Evolutionary conservation across 768 basidiomycete species (phyloP), one percentile per base, ranked within the genome.

Genomic region (Boletus reticuloceps): DNA sequence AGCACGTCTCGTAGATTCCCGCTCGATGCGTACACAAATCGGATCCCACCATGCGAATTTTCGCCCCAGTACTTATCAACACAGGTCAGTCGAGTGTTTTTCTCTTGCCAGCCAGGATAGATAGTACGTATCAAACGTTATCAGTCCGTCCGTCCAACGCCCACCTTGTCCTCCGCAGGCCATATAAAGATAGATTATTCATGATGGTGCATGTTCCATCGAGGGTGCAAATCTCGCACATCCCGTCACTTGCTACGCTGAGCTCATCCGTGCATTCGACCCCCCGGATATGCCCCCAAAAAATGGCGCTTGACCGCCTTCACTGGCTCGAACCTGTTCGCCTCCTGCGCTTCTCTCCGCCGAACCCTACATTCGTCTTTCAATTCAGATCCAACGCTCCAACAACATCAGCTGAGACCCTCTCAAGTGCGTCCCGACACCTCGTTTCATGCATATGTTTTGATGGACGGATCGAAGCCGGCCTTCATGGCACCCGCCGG

Each of bases 11-110:
- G 60, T 65, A 64, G 60, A 62, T 64, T 54, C 17, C 63, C 56
- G 60, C 50, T 39, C 47, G 56, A 52, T 58, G 32, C 34, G 2
- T 32, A 42, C 41, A 49, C 47, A 34, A 51, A 25, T 25, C 31
- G 13, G 46, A 50, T 19, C 34, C 32, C 13, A 34, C 32, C 10
- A 34, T 34, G 11, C 32, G 11, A 25, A 13, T 32, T 13, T 32
- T 32, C 77, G 79, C 77, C 77, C 72, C 76, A 44, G 55, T 67
- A 34, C n/a, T n/a, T n/a, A n/a, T 34, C 11, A 34, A 11, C 32
- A 13, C 32, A 25, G 32, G 32, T 34, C 32, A 13, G 32, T 13
- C 32, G 13, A 10, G 32, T 34, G 12, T 36, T 11, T 25, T 36
- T 36, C 14, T 48, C 43, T 17, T 27, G 55, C 27, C 50, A 51